phyloP scores from a whole-genome alignment of 495 filamentous ascomycete species.

The Aspergillus coremiiformis region DNA sequence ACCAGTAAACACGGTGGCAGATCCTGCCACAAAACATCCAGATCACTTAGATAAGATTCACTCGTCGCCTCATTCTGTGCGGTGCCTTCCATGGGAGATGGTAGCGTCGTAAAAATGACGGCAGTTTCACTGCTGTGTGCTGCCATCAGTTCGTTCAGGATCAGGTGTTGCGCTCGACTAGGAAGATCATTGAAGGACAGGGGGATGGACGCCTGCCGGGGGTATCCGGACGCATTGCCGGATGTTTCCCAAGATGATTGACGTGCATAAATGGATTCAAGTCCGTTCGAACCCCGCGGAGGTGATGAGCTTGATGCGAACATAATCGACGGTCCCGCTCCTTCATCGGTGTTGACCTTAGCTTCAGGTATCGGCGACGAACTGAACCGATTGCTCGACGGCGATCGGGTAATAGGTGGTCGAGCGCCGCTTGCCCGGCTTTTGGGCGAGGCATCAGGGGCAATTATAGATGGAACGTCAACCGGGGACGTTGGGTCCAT shows the following conservation, averaged over 20 bases:
- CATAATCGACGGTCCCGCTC: conserved; percentile 67
- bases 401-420: conserved; percentile 27
- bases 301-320: conserved; percentile 52
- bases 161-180: conserved; percentile 74
- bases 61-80: conserved; percentile 61
- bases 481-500: conserved; percentile 2
- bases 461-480: conserved; percentile 37
- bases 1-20: conserved; percentile 66
- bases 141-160: conserved; percentile 75
- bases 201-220: conserved; percentile 49
- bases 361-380: conserved; percentile 70
- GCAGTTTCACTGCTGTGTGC: conserved; percentile 64
- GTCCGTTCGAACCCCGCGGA: conserved; percentile 22
- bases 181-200: conserved; percentile 83
- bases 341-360: conserved; percentile 55
- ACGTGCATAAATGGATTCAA: conserved; percentile 50
- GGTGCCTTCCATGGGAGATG: conserved; percentile 69
- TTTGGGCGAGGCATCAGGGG: conserved; percentile 39
- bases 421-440: conserved; percentile 19
- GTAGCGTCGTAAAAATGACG: conserved; percentile 75
- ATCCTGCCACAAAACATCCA: conserved; percentile 66
- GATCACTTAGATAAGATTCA: conserved; percentile 62
- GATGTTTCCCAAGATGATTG: conserved; percentile 22
- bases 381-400: conserved; percentile 53
- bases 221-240: conserved; percentile 40